Base-by-base conservation (phyloP, 2,329 filamentous ascomycete species). In the Paecilomyces niveus region DNA sequence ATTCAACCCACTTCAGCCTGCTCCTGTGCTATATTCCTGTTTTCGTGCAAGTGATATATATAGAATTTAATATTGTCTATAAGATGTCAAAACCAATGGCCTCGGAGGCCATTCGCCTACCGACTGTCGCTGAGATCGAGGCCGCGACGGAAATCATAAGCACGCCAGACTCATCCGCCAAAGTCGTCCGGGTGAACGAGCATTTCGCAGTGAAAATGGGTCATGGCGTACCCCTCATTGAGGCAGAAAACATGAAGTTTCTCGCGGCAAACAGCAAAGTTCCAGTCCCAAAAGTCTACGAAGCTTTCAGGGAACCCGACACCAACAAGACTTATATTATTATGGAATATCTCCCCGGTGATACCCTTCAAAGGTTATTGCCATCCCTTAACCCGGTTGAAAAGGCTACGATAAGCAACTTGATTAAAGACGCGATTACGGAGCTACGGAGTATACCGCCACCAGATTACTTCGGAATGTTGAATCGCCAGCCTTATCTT, bases 241-340 rank as follows among this genome's bases (percentile, higher is more conserved):
- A 66, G 32, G 62, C 62, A 39, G 62, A 66, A 35, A 65, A 63
- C 54, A 64, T 65, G 58, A 59, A 54, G 49, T 64, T 64, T 31
- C 56, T 64, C 15, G 61, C 60, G 55, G 49, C 58, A 10, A 64
- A 62, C 39, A 62, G 57, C 55, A 62, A 63, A 24, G 56, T 64
- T 52, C 58, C 59, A 21, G 57, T 63, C 3, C 62, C 59, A 51
- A 62, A 59, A 56, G 59, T 62, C 54, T 18, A 63, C 18, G 58
- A 52, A 50, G 31, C 58, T 29, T 62, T 61, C 31, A 45, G 56
- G 53, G 58, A 65, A 32, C 58, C 59, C 22, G 52, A 59, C 22
- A 61, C 58, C 26, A 53, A 61, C n/a, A 64, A 63, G 56, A 58
- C 52, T 52, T 65, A 64, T 49, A 60, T 63, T 53, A 58, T 63